Base-by-base conservation (phyloP, 805 yeast genomes). In the Aciculoconidium aculeatum region DNA sequence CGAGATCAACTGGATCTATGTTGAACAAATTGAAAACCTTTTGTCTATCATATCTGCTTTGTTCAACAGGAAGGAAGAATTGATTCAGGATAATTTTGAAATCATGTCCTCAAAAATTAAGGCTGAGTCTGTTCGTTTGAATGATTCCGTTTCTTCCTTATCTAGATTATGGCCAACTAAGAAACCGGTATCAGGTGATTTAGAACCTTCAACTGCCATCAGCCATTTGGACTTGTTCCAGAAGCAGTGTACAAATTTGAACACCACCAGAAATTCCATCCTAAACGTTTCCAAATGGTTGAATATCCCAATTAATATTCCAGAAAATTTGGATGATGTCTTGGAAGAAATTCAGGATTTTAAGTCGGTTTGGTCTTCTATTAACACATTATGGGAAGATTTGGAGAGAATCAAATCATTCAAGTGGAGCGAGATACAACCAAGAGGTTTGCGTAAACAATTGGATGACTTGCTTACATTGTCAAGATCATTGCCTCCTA, bases 1-100 rank as follows among this genome's bases (percentile, higher is more conserved):
- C 28, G 71, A 79, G 0, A 19, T 53, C 0, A 66, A 67, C 16
- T 80, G 87, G 80, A 37, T 77, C 1, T 72, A 60, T 45, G 59
- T 58, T 26, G 92, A 81, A 22, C 94, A 84, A 40, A 33, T 84
- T 0, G 75, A 71, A 9, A 61, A 58, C 28, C 75, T 72, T 30
- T 47, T 64, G 31, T 42, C 55, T 1, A 58, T 74, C 2, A 44
- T 77, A 17, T 30, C 40, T 1, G 61, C 70, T 20, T 47, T 72
- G 7, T 30, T 69, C 23, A 37, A 39, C 3, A 41, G 47, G 21
- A 60, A 72, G 39, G 45, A 53, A 7, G 37, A 31, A 1, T 37
- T 59, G 3, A 55, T 82, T 6, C 54, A 61, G 6, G 55, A 58
- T 0, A 65, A 73, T 30, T 36, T 51, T 6, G 70, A 65, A n/a